phyloP scores from a whole-genome alignment of 2,329 filamentous ascomycete genomes.

The Fusarium pilosicola region DNA sequence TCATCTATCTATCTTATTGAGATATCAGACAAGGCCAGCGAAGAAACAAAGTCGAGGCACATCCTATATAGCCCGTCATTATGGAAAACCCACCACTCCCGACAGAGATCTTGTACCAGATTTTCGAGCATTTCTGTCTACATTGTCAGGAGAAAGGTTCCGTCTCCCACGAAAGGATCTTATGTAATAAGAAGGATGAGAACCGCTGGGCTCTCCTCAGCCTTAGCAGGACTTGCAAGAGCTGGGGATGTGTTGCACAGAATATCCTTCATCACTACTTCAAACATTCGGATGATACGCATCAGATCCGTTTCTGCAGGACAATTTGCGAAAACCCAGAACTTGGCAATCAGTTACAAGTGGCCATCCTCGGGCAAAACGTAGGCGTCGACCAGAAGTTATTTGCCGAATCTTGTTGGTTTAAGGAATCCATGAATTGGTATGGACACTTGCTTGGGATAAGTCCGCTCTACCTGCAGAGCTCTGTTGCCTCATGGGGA shows the following conservation, averaged over 20 bases:
- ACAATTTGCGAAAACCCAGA: neutral
- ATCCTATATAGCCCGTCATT: neutral
- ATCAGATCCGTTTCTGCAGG: neutral
- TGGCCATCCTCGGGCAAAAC: neutral
- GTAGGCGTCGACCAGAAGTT: too few relatives aligned
- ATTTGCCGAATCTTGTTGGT: neutral
- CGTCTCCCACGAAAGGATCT: neutral
- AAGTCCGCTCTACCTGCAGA: neutral
- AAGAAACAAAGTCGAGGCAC: neutral
- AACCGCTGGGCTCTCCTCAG: neutral
- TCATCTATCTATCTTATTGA: neutral
- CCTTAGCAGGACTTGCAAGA: neutral
- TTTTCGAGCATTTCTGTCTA: constrained; percentile 11
- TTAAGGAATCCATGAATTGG: neutral
- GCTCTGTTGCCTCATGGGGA: neutral
- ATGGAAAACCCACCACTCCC: neutral
- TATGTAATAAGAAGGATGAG: neutral
- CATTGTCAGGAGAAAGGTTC: constrained; percentile 7
- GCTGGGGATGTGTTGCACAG: constrained; percentile 1
- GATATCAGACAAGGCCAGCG: neutral
- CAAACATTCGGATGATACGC: neutral
- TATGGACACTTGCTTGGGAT: neutral
- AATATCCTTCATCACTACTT: constrained; percentile 15
- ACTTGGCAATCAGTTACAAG: neutral
- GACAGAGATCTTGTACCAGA: neutral